Conservation (phyloP, 495 filamentous ascomycete genomes). For the Ascobolus immersus region DNA sequence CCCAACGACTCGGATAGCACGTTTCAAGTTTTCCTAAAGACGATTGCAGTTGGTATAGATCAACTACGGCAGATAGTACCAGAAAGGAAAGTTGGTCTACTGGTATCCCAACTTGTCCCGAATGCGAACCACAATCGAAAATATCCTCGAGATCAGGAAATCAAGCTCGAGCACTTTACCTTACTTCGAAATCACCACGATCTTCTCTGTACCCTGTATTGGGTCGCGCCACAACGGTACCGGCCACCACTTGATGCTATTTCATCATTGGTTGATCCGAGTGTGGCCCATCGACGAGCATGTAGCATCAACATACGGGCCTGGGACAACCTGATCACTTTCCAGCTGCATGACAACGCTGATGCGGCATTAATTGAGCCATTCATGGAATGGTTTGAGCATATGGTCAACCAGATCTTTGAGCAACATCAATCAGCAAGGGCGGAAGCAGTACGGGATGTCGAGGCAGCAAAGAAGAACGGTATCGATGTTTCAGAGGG, state of each 20-base stretch:
- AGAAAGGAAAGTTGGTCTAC: constrained; percentile 52
- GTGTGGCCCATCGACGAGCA: constrained; percentile 58
- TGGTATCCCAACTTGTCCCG: constrained; percentile 52
- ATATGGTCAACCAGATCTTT: constrained; percentile 28
- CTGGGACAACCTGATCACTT: constrained; percentile 56
- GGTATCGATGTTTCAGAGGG: constrained; percentile 22
- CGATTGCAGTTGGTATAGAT: constrained; percentile 44
- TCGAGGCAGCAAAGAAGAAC: constrained; percentile 15
- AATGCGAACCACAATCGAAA: constrained; percentile 62
- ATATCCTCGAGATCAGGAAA: constrained; percentile 55
- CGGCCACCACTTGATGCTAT: constrained; percentile 48
- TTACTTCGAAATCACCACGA: constrained; percentile 84
- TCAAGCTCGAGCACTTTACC: constrained; percentile 53
- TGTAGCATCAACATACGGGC: constrained; percentile 59
- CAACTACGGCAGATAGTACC: constrained; percentile 21
- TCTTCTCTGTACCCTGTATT: constrained; percentile 70
- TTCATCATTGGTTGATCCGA: constrained; percentile 50
- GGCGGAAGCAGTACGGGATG: constrained; percentile 34
- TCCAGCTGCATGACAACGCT: constrained; percentile 20
- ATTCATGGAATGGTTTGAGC: constrained; percentile 17
- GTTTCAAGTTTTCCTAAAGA: constrained; percentile 83
- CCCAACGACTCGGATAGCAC: constrained; percentile 47
- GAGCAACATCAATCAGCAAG: constrained; percentile 33
- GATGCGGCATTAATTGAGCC: constrained; percentile 12
- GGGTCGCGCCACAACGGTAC: constrained; percentile 44